phyloP scores from a whole-genome alignment of 306 rosid species.

The Hylodesmum podocarpum region DNA sequence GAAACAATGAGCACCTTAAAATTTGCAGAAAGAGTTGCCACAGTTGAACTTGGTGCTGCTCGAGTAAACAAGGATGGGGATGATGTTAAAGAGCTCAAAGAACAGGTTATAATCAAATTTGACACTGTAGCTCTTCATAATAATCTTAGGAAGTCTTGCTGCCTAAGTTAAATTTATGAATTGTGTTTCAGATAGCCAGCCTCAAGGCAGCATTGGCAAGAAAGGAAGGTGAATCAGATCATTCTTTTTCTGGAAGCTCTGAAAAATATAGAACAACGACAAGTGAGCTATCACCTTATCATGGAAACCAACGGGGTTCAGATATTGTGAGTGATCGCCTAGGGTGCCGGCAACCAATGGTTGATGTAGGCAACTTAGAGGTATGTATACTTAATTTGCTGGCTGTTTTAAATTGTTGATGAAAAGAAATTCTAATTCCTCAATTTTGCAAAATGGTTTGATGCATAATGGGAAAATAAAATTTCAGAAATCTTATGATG shows the following conservation, averaged over 20 bases:
- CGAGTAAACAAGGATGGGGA: conserved; percentile 79
- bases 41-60: conserved; percentile 96
- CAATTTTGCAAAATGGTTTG: background rate
- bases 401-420: background rate
- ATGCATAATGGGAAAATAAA: background rate
- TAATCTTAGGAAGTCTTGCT: conserved; percentile 13
- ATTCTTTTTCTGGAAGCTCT: conserved; percentile 56
- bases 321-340: conserved; percentile 43
- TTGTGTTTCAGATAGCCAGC: conserved; percentile 58
- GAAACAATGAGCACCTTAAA: conserved; percentile 92
- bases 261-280: conserved; percentile 54
- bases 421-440: background rate
- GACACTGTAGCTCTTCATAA: background rate
- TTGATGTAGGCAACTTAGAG: conserved; percentile 59
- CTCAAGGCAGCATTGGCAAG: conserved; percentile 80
- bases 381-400: conserved; percentile 46
- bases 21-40: conserved; percentile 96
- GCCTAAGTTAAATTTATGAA: background rate
- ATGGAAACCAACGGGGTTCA: conserved; percentile 38
- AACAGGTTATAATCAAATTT: conserved; percentile 58
- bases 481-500: background rate
- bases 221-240: conserved; percentile 61
- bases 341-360: conserved; percentile 54
- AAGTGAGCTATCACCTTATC: conserved; percentile 60
- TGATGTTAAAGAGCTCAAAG: conserved; percentile 91